phyloP scores from a whole-genome alignment of 2,329 filamentous ascomycete genomes.

The Dactylellina parvicollis region DNA sequence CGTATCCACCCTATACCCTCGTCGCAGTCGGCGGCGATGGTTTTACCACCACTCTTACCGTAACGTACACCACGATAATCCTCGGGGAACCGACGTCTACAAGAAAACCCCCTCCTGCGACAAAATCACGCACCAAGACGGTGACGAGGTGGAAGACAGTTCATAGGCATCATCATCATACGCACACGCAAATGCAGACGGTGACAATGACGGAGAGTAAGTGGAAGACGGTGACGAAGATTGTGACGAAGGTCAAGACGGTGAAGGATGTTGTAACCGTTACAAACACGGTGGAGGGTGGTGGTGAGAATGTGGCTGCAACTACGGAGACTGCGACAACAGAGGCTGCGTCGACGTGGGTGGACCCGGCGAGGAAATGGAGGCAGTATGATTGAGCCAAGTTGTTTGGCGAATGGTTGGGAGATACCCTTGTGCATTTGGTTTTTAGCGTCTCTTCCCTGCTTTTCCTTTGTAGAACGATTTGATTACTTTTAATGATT shows the following conservation, averaged over 20 bases:
- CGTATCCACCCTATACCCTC: constrained; percentile 41
- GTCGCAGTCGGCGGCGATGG: constrained; percentile 38
- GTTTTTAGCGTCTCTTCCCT: not conserved
- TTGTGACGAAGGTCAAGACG: constrained; percentile 14
- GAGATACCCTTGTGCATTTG: too few relatives aligned
- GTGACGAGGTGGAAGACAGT: constrained; percentile 12
- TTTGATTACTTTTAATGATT: too few relatives aligned
- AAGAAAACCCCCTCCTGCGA: not conserved
- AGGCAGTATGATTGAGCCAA: not conserved
- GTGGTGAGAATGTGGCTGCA: not conserved
- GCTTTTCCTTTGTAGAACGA: too few relatives aligned
- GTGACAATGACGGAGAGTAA: constrained; percentile 14
- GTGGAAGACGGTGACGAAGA: constrained; percentile 9
- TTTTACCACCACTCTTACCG: constrained; percentile 24
- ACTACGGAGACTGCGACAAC: constrained; percentile 2
- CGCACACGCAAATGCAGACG: not conserved
- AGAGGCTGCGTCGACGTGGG: not conserved
- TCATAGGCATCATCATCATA: not conserved
- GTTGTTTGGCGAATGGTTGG: not conserved
- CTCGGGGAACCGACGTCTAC: not conserved
- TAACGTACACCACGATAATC: constrained; percentile 38
- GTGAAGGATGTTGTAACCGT: constrained; percentile 1
- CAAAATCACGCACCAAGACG: not conserved
- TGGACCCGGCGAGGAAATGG: not conserved
- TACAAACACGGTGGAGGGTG: constrained; percentile 4